Evolutionary conservation across 164 flowering plant species (phyloP).

Genomic region (Vitis riparia): DNA sequence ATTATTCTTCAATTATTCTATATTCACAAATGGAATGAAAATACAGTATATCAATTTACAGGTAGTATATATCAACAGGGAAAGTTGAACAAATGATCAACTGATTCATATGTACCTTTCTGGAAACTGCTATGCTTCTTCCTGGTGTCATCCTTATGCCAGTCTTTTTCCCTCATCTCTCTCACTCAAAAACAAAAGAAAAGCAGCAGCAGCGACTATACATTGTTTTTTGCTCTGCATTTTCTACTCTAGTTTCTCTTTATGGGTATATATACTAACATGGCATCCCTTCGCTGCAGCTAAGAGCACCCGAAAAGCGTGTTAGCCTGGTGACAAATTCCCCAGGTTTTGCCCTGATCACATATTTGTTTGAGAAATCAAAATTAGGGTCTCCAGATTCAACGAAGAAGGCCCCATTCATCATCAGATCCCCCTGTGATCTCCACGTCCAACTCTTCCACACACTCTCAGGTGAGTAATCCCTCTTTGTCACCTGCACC

Average conservation of each 20-base stretch:
- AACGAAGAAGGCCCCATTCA: constrained; percentile 71
- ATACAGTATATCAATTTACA: too few relatives aligned
- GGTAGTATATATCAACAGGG: too few relatives aligned
- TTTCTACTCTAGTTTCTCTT: too few relatives aligned
- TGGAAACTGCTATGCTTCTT: not conserved
- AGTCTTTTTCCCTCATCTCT: not conserved
- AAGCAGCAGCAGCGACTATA: not conserved
- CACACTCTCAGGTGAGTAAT: constrained; percentile 37
- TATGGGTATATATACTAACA: constrained; percentile 28
- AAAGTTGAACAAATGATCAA: too few relatives aligned
- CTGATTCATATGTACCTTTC: too few relatives aligned
- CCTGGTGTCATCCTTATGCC: not conserved
- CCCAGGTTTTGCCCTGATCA: constrained; percentile 61
- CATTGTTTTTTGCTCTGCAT: not conserved
- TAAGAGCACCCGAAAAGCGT: constrained; percentile 53
- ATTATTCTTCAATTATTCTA: too few relatives aligned
- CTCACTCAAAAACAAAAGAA: not conserved
- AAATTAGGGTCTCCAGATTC: constrained; percentile 39
- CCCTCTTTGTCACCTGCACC: constrained; percentile 60
- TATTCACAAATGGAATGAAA: too few relatives aligned
- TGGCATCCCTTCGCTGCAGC: constrained; percentile 26
- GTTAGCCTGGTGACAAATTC: constrained; percentile 50
- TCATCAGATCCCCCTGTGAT: constrained; percentile 64
- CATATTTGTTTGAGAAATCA: constrained; percentile 19
- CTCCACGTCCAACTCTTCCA: constrained; percentile 82